Base-by-base conservation (phyloP, 1,139 yeast genomes). In the Meyerozyma elateridarum region DNA sequence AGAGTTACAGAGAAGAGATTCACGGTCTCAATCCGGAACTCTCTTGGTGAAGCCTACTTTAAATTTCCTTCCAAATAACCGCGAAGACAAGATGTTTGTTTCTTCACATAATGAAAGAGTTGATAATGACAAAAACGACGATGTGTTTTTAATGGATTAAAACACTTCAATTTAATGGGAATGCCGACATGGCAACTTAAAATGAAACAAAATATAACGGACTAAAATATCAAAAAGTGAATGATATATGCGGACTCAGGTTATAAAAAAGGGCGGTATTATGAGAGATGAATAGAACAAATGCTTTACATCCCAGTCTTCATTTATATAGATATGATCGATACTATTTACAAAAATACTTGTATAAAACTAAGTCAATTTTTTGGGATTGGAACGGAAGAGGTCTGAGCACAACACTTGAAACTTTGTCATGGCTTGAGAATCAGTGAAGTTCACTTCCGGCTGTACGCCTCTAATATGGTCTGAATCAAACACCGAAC, bases 401-500 rank as follows among this genome's bases (percentile, higher is more conserved):
- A 61, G 56, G 42, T 61, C 67, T 15, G 61, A 54, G 28, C 55
- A 39, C 24, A 42, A 45, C 12, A 37, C 39, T 35, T 57, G 54
- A 36, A 53, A 56, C n/a, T 46, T 48, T 34, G 46, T 47, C 59
- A 59, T 50, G 7, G 43, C 38, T 35, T 45, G 46, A 9, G 56
- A 41, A 30, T 56, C 52, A 29, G 44, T 43, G 29, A 46, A 43
- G 34, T 51, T 48, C 20, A 52, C 41, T 25, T 60, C 65, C 5
- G 64, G 61, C 38, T 54, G 59, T 31, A 60, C 26, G 15, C 61
- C 61, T 44, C 72, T 54, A 26, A 51, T 42, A 39, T 60, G 62
- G 44, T 65, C 78, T 20, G 79, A 74, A 49, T 85, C 95, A 51
- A 88, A 88, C 11, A 87, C 66, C 8, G 93, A 76, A 11, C 96